Conservation (phyloP, 1,139 yeast species). For the Lodderomyces orthopsilosis region DNA sequence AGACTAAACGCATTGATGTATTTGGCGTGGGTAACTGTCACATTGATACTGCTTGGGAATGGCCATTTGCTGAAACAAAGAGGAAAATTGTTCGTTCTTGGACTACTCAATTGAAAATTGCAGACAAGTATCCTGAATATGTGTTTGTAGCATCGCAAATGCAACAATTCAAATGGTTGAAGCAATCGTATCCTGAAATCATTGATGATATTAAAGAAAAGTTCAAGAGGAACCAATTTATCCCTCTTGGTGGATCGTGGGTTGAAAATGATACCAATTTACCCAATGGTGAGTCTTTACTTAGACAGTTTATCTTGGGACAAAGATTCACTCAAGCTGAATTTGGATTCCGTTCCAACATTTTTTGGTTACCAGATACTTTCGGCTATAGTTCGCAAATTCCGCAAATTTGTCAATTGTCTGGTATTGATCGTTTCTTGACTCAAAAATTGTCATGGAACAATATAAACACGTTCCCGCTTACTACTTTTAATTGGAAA, state of each 20-base stretch:
- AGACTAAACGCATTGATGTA: conserved; percentile 45
- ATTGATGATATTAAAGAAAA: conserved; percentile 63
- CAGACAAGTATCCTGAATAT: conserved; percentile 89
- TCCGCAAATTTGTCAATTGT: conserved; percentile 85
- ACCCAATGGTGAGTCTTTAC: conserved; percentile 88
- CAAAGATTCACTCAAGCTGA: conserved; percentile 78
- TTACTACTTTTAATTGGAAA: conserved; percentile 91
- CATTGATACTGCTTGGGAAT: conserved; percentile 95
- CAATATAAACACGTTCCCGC: conserved; percentile 85
- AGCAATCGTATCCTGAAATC: conserved; percentile 78
- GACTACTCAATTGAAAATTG: conserved; percentile 85
- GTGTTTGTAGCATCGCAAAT: conserved; percentile 94
- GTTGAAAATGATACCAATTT: conserved; percentile 95
- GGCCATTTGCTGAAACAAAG: conserved; percentile 97
- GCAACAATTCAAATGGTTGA: conserved; percentile 92
- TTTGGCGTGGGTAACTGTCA: conserved; percentile 92
- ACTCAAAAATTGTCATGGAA: conserved; percentile 97
- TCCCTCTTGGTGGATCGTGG: conserved; percentile 97
- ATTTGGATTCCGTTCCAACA: conserved; percentile 70
- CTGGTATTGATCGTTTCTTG: conserved; percentile 78
- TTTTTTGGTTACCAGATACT: conserved; percentile 96
- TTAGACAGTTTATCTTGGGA: conserved; percentile 85
- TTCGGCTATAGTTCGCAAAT: conserved; percentile 95
- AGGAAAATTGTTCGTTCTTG: conserved; percentile 91
- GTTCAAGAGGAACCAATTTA: conserved; percentile 68